Evolutionary conservation across 2,329 filamentous ascomycete species (phyloP).

Genomic region (Clonostachys rhizophaga): DNA sequence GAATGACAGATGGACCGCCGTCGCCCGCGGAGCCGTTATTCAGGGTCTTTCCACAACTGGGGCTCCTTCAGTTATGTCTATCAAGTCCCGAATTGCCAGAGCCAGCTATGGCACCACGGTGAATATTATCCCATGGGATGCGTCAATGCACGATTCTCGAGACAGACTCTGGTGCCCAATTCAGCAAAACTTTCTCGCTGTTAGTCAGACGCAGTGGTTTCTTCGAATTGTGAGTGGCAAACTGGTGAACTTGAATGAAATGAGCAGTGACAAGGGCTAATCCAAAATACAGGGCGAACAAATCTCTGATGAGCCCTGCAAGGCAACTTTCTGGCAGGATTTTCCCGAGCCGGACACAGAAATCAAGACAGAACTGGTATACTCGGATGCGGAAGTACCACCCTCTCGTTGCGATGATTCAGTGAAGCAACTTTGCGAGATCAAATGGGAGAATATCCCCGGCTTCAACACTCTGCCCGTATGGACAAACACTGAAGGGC

Average conservation of each 20-base stretch:
- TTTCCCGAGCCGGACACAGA: neutral
- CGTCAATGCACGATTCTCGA: neutral
- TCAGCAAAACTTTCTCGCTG: neutral
- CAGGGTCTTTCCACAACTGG: too few species aligned
- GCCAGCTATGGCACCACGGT: constrained; percentile 2
- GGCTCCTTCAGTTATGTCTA: too few species aligned
- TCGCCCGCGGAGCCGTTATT: too few species aligned
- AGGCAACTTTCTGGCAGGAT: too few species aligned
- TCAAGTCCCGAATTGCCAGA: constrained; percentile 5
- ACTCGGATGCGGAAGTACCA: neutral
- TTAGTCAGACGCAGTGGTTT: constrained; percentile 5
- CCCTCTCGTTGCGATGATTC: neutral
- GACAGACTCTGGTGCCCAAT: neutral
- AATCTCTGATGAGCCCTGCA: too few species aligned
- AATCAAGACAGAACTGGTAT: neutral
- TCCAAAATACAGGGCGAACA: too few species aligned
- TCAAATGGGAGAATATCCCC: constrained; percentile 5
- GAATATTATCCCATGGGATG: neutral
- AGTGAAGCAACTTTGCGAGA: constrained; percentile 3
- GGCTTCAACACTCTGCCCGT: neutral
- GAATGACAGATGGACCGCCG: too few species aligned
- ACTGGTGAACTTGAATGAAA: neutral
- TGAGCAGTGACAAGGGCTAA: too few species aligned
- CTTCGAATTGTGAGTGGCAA: constrained; percentile 1
- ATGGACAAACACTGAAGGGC: too few species aligned